phyloP scores from a whole-genome alignment of 1,139 yeast species.

The Blastobotrys apis region DNA sequence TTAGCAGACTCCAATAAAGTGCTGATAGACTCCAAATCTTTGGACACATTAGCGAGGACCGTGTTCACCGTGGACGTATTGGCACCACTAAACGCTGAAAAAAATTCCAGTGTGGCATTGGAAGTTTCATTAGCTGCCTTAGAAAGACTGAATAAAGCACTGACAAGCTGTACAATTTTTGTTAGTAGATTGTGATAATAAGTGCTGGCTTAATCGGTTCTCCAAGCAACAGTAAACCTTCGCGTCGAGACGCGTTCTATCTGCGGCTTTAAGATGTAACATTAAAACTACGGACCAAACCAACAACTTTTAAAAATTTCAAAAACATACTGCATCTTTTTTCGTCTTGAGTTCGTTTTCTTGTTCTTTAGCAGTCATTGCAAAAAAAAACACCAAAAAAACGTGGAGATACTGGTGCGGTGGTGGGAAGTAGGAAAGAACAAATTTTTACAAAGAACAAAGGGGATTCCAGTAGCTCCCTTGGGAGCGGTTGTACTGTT shows the following conservation, averaged over 20 bases:
- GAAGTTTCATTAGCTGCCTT: conserved; percentile 81
- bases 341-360: conserved; percentile 18
- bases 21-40: conserved; percentile 16
- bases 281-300: too few relatives aligned
- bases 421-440: background rate
- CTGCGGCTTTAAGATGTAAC: too few relatives aligned
- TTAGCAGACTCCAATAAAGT: conserved; percentile 8
- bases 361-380: background rate
- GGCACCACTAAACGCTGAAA: conserved; percentile 41
- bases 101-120: conserved; percentile 68
- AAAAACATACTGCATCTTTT: conserved; percentile 27
- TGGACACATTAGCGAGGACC: conserved; percentile 27
- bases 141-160: conserved; percentile 73
- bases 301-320: background rate
- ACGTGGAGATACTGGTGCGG: background rate
- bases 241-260: background rate
- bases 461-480: too few relatives aligned
- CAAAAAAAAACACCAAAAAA: background rate
- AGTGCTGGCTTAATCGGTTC: too few relatives aligned
- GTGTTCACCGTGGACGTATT: conserved; percentile 18
- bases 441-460: too few relatives aligned
- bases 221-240: too few relatives aligned
- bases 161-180: conserved; percentile 47
- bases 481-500: too few relatives aligned
- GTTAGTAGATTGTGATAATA: background rate